phyloP scores from a whole-genome alignment of 2,329 filamentous ascomycete genomes.

The Sclerotinia sclerotiorum region DNA sequence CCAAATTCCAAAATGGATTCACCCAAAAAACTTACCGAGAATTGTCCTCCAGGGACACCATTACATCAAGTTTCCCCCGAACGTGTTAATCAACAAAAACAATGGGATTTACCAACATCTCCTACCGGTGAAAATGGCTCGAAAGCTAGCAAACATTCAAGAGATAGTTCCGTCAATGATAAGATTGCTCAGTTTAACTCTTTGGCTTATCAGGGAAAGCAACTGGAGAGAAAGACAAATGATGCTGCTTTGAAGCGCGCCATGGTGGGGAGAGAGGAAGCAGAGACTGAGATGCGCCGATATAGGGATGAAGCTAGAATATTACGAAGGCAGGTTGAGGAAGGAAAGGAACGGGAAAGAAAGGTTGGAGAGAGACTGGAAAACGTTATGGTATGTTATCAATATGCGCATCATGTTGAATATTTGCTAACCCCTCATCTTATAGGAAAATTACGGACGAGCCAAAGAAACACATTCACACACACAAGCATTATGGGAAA shows the following conservation, averaged over 20 bases:
- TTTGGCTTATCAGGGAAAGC: constrained; percentile 56
- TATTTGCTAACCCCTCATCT: constrained; percentile 26
- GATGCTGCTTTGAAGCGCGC: constrained; percentile 66
- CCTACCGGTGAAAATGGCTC: constrained; percentile 25
- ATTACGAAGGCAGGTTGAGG: constrained; percentile 60
- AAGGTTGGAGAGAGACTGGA: constrained; percentile 67
- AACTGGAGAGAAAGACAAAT: constrained; percentile 62
- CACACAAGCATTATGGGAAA: constrained; percentile 68
- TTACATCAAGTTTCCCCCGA: constrained; percentile 63
- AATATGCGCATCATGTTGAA: constrained; percentile 30
- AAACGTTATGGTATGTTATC: constrained; percentile 62
- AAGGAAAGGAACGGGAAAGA: constrained; percentile 64
- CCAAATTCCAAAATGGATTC: constrained; percentile 44
- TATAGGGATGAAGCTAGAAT: constrained; percentile 60
- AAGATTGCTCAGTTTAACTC: constrained; percentile 73
- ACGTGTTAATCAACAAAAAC: constrained; percentile 55
- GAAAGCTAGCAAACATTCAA: constrained; percentile 39
- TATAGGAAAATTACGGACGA: constrained; percentile 66
- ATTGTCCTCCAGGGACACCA: constrained; percentile 54
- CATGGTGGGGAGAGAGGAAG: constrained; percentile 68
- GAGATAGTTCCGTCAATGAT: constrained; percentile 63
- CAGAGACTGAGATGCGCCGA: constrained; percentile 65
- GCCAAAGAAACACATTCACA: constrained; percentile 69
- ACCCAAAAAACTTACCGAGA: constrained; percentile 49
- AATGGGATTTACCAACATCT: constrained; percentile 30